Percentiles rank a stretch among this genome's conserved stretches.
phyloP scores from a whole-genome alignment of 192 early-diverging fungal genomes.

The Fimicolochytrium jonesii region DNA sequence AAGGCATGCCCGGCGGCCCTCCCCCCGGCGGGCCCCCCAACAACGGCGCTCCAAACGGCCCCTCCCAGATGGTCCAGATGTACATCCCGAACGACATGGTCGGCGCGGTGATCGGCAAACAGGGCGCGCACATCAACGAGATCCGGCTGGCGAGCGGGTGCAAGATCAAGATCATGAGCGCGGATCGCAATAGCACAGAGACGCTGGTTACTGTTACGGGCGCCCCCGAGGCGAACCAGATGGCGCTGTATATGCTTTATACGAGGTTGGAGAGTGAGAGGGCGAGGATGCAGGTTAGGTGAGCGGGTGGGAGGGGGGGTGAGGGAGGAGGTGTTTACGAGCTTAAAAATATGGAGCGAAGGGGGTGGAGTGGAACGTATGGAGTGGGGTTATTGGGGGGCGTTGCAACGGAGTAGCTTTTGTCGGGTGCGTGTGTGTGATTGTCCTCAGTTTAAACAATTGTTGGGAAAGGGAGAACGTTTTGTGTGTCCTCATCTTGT shows the following conservation, averaged over 20 bases:
- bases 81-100: constrained; percentile 93
- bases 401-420: too few species aligned
- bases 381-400: too few species aligned
- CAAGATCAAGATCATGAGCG: constrained; percentile 84
- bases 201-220: constrained; percentile 92
- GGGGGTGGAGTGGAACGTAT: too few species aligned
- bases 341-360: too few species aligned
- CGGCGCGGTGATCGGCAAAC: constrained; percentile 96
- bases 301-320: not conserved
- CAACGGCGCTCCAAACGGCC: too few species aligned
- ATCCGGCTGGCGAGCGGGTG: constrained; percentile 40
- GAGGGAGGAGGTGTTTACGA: too few species aligned
- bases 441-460: too few species aligned
- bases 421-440: too few species aligned
- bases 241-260: constrained; percentile 88
- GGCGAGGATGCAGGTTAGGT: not conserved
- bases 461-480: too few species aligned
- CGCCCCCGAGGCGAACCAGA: constrained; percentile 78
- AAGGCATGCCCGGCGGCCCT: not conserved
- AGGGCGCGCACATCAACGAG: constrained; percentile 58
- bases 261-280: constrained; percentile 81
- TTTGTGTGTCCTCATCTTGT: too few species aligned
- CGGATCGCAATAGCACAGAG: constrained; percentile 75
- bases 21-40: constrained; percentile 8
- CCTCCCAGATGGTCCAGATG: constrained; percentile 71